These are phyloP conservation scores for Anisodus acutangulus DNA, from an alignment of 257 asterid species.

Conservation along the genomic window DNA sequence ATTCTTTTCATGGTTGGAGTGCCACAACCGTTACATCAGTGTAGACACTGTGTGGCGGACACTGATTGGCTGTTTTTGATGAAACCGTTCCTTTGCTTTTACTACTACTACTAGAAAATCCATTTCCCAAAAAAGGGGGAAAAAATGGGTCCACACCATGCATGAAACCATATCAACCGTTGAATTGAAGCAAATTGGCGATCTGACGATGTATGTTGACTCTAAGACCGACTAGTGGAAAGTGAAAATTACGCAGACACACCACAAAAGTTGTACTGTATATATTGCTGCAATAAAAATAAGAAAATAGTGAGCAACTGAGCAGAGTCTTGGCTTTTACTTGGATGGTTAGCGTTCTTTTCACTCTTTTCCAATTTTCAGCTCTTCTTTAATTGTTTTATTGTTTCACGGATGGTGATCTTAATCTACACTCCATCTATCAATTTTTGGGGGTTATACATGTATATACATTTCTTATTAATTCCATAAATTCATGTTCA, in stretches of 20 bases:
- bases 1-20: neutral
- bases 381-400: neutral
- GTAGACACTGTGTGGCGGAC: neutral
- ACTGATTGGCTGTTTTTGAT: neutral
- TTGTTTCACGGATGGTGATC: too few species aligned
- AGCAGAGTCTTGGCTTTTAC: too few species aligned
- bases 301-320: neutral
- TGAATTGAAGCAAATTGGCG: conserved; percentile 9
- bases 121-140: neutral
- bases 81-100: neutral
- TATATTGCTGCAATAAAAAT: neutral
- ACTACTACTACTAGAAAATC: neutral
- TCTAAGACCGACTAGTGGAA: neutral
- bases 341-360: too few species aligned
- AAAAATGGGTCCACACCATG: neutral
- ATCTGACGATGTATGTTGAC: conserved; percentile 43
- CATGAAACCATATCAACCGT: conserved; percentile 15
- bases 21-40: too few species aligned
- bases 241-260: neutral
- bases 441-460: too few species aligned
- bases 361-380: neutral
- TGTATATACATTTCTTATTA: too few species aligned
- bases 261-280: neutral
- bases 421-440: too few species aligned
- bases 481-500: too few species aligned